Percentiles rank a stretch among this genome's conserved stretches.
These are phyloP conservation scores for Naganishia antarctica DNA, from an alignment of 768 basidiomycete species.

Conservation along the genomic window DNA sequence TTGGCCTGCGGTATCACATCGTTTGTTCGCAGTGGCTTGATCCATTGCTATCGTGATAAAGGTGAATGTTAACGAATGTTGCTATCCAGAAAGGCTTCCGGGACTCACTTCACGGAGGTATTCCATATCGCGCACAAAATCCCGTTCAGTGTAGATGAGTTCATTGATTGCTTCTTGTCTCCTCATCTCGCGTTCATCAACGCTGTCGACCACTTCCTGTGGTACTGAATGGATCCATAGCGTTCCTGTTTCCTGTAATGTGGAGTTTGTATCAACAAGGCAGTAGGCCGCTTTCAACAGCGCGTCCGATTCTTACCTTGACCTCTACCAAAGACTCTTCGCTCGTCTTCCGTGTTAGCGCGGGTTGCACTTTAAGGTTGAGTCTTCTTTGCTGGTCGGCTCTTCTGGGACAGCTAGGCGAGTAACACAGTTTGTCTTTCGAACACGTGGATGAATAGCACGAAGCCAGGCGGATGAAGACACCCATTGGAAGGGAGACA, in stretches of 20 bases:
- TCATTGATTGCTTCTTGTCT: constrained; percentile 98
- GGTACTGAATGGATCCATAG: constrained; percentile 97
- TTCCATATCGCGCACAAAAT: constrained; percentile 97
- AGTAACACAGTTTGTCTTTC: constrained; percentile 89
- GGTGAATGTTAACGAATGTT: not conserved
- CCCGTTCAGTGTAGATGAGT: constrained; percentile 85
- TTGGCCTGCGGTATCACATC: constrained; percentile 71
- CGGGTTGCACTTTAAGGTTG: constrained; percentile 90
- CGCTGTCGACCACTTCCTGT: constrained; percentile 84
- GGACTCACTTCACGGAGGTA: constrained; percentile 82
- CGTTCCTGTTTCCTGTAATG: constrained; percentile 73
- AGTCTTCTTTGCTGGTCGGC: constrained; percentile 88
- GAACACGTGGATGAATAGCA: constrained; percentile 98
- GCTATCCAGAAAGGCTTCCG: constrained; percentile 20
- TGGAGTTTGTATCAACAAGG: too few relatives aligned
- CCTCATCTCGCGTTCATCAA: constrained; percentile 87
- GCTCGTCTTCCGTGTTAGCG: constrained; percentile 75
- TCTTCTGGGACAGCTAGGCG: constrained; percentile 88
- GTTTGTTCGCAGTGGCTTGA: constrained; percentile 71
- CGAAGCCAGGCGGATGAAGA: constrained; percentile 92
- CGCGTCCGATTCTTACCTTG: constrained; percentile 54
- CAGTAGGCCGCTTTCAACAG: too few relatives aligned
- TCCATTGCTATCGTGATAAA: constrained; percentile 64
- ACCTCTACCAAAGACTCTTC: constrained; percentile 74
- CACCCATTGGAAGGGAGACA: constrained; percentile 69